Evolutionary conservation across 371 early-diverging fungal species (phyloP).

Genomic region (Rhizopus sp.): DNA sequence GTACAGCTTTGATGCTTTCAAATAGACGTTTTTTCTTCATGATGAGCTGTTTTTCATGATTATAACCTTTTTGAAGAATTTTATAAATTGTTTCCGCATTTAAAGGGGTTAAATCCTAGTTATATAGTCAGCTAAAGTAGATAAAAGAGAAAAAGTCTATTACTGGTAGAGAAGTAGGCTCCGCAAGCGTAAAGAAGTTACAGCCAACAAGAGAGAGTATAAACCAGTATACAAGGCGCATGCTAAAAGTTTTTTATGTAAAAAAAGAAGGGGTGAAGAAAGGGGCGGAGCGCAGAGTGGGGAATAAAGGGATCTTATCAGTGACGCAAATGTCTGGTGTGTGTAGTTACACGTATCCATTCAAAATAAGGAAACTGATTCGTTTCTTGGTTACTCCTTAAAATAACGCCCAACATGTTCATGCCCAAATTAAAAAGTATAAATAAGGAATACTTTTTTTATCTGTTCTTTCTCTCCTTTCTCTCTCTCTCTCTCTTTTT

Average conservation of each 20-base stretch:
- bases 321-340: too few species aligned
- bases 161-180: slow-evolving; percentile 20
- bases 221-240: too few species aligned
- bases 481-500: slow-evolving; percentile 1
- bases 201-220: too few species aligned
- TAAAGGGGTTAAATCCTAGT: slow-evolving; percentile 15
- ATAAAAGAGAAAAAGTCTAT: neutral
- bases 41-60: slow-evolving; percentile 25
- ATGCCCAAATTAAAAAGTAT: slow-evolving; percentile 3
- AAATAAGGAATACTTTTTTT: slow-evolving; percentile 9
- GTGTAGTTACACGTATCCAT: too few species aligned
- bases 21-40: slow-evolving; percentile 28
- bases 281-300: too few species aligned
- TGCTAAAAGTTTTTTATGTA: too few species aligned
- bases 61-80: slow-evolving; percentile 34
- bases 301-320: too few species aligned
- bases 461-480: slow-evolving; percentile 6
- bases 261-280: too few species aligned
- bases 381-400: neutral
- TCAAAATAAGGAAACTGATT: too few species aligned
- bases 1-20: slow-evolving; percentile 29
- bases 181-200: slow-evolving; percentile 11
- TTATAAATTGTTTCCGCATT: slow-evolving; percentile 25
- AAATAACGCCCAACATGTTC: neutral
- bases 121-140: neutral